Evolutionary conservation across 2,329 filamentous ascomycete genomes (phyloP).

Genomic region (Penicillium paneum): DNA sequence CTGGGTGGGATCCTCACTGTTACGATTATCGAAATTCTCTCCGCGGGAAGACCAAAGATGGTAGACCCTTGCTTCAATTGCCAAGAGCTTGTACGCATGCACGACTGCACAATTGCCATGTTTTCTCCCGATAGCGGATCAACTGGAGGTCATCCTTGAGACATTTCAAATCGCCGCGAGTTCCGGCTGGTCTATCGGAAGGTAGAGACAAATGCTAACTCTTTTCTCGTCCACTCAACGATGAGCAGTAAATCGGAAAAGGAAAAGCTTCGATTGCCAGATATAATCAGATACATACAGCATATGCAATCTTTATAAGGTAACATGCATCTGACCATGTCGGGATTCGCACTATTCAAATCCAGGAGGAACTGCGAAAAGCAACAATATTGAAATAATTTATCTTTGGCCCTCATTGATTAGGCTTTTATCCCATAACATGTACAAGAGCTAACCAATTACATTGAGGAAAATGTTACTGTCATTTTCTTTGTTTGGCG

Average conservation of each 20-base stretch:
- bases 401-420: neutral
- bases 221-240: neutral
- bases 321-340: neutral
- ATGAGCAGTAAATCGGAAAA: neutral
- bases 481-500: neutral
- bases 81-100: neutral
- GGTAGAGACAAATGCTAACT: neutral
- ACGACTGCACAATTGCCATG: too few species aligned
- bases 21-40: neutral
- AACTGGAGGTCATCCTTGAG: neutral
- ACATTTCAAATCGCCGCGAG: neutral
- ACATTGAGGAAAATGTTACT: neutral
- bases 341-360: too few species aligned
- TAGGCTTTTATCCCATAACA: neutral
- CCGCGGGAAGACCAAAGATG: neutral
- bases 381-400: neutral
- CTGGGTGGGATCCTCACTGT: neutral
- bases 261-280: neutral
- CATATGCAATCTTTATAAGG: neutral
- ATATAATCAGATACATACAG: neutral
- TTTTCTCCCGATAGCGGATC: neutral
- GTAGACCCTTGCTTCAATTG: neutral
- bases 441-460: neutral
- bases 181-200: neutral
- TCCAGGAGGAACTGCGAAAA: neutral